Conservation (phyloP, 352 stramenopile genomes). For the Globisporangium uncinulatum region DNA sequence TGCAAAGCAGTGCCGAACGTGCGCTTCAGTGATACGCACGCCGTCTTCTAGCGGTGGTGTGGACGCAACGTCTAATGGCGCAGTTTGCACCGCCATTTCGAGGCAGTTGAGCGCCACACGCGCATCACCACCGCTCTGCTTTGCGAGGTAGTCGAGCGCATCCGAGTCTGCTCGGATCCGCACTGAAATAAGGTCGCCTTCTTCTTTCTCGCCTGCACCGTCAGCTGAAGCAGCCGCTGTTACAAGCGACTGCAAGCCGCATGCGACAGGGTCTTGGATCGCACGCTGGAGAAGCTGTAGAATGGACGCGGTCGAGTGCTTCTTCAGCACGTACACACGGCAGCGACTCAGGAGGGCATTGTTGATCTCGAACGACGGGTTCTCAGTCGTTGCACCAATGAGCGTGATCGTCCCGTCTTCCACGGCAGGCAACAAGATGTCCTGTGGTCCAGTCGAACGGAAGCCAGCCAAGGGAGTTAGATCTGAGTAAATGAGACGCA, state of each 20-base stretch:
- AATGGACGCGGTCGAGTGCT: conserved; percentile 60
- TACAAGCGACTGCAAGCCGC: conserved; percentile 21
- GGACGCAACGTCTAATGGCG: conserved; percentile 7
- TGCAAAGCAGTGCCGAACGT: conserved; percentile 71
- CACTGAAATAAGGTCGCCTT: not conserved
- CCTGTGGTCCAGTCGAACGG: conserved; percentile 14
- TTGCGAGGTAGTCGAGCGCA: conserved; percentile 61
- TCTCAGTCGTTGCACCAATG: conserved; percentile 88
- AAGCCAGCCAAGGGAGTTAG: not conserved
- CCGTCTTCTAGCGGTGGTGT: conserved; percentile 9
- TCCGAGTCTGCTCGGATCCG: conserved; percentile 44
- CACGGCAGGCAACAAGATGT: conserved; percentile 80
- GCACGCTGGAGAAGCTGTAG: conserved; percentile 61
- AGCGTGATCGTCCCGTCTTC: conserved; percentile 83
- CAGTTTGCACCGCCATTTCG: conserved; percentile 68
- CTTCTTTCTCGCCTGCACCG: conserved; percentile 3
- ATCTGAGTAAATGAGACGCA: not conserved
- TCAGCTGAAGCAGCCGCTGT: conserved; percentile 2
- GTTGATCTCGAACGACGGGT: conserved; percentile 87
- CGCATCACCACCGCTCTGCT: conserved; percentile 72
- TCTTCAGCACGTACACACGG: conserved; percentile 72
- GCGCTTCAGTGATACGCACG: conserved; percentile 38
- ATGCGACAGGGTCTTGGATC: conserved; percentile 24
- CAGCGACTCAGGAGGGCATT: conserved; percentile 77
- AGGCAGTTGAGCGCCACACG: conserved; percentile 79